Evolutionary conservation across 1,284 basidiomycete species (phyloP), one percentile per base, ranked within the genome.

Genomic region (Acaromyces ingoldii): DNA sequence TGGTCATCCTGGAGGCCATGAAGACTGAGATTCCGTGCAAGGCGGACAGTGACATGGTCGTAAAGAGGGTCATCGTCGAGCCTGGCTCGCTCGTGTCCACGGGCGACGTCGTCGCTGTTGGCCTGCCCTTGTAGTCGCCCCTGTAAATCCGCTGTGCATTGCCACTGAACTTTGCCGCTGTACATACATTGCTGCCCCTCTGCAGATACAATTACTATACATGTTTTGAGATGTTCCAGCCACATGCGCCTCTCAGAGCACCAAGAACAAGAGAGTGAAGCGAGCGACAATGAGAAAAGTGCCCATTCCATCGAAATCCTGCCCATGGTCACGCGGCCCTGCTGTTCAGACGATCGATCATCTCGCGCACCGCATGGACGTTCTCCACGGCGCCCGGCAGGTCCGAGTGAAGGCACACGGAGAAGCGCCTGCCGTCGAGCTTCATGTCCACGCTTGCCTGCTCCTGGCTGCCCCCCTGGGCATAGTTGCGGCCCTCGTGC

Each of bases 1-100:
- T 85, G 41, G 61, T 82, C 4, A 77, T 86, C 21, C 77, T 87
- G 15, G 84, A 86, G 68, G 84, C 85, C 0, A 87, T 86, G 85
- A 87, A 87, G 76, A 85, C 82, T 4, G 85, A 86, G 67, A 69
- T 75, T 30, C 25, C 42, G 4, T 26, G 17, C 42, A 45, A 45
- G 26, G 42, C 42, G 24, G 17, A 28, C 6, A 22, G n/a, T 11
- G 5, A 15, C 3, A 19, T 45, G 19, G 28, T 28, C 2, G 42
- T 45, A 5, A 45, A 45, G 24, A n/a, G n/a, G 5, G 25, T 45
- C 13, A 13, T 30, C 11, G 25, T 13, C 3, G 29, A 22, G 4
- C 21, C 13, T 31, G 42, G 42, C 17, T 5, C 30, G 17, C 13
- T 10, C 13, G 42, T 45, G 6, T 11, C 30, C 11, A n/a, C 42